These are phyloP conservation scores for Xylariaceae sp. DNA, from an alignment of 2,329 filamentous ascomycete genomes.

Conservation along the genomic window DNA sequence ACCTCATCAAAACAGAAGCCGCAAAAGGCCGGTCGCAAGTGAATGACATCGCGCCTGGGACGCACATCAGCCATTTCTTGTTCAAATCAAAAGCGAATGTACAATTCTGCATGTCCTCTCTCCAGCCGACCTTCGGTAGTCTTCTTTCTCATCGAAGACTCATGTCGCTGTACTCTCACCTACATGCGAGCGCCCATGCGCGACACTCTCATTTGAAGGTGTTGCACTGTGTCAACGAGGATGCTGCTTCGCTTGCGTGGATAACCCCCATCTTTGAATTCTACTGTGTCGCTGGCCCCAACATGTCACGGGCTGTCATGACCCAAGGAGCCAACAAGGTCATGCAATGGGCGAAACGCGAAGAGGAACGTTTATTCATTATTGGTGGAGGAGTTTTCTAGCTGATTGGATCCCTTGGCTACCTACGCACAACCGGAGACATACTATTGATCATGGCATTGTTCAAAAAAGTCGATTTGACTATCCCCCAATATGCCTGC, in stretches of 20 bases:
- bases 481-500: too few relatives aligned
- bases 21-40: constrained; percentile 66
- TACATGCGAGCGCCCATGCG: constrained; percentile 81
- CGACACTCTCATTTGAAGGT: constrained; percentile 84
- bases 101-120: constrained; percentile 89
- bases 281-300: constrained; percentile 87
- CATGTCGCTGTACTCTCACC: constrained; percentile 77
- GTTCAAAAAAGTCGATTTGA: too few relatives aligned
- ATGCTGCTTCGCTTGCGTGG: constrained; percentile 82
- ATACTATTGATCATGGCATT: too few relatives aligned
- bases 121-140: constrained; percentile 61
- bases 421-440: too few relatives aligned
- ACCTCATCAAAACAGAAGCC: constrained; percentile 69
- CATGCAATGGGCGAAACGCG: constrained; percentile 83
- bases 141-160: constrained; percentile 64
- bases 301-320: constrained; percentile 59
- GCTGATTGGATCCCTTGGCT: too few relatives aligned
- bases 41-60: constrained; percentile 74
- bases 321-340: constrained; percentile 85
- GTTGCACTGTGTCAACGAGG: constrained; percentile 71
- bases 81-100: constrained; percentile 95
- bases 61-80: constrained; percentile 81
- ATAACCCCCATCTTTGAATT: constrained; percentile 87
- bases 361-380: constrained; percentile 93
- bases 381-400: constrained; percentile 90